Conservation (phyloP, 164 flowering plant species). For the Houttuynia cordata region DNA sequence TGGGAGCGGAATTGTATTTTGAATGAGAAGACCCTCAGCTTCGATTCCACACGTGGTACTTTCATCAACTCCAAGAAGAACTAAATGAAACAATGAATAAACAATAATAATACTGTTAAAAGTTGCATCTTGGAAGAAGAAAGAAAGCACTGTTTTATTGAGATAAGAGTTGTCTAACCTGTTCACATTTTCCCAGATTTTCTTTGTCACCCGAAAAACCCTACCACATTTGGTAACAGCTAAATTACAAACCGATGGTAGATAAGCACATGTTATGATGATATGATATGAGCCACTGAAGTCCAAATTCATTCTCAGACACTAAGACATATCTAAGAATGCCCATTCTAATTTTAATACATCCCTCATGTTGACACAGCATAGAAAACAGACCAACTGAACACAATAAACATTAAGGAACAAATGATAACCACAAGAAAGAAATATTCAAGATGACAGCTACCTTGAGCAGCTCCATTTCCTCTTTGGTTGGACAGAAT, state of each 20-base stretch:
- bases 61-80: conserved; percentile 93
- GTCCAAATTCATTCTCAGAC: background rate
- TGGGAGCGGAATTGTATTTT: conserved; percentile 47
- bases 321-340: background rate
- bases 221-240: conserved; percentile 27
- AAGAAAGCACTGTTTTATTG: background rate
- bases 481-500: conserved; percentile 95
- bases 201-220: conserved; percentile 76
- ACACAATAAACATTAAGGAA: background rate
- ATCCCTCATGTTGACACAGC: background rate
- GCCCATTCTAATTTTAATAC: background rate
- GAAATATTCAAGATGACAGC: background rate
- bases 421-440: background rate
- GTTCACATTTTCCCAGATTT: conserved; percentile 88
- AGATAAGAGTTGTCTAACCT: conserved; percentile 31
- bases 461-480: conserved; percentile 86
- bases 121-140: background rate
- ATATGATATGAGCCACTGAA: background rate
- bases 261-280: background rate
- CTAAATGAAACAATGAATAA: conserved; percentile 20
- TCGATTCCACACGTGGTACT: conserved; percentile 89
- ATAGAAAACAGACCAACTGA: background rate
- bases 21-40: conserved; percentile 89
- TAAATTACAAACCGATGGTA: background rate
- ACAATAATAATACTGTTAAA: background rate